Evolutionary conservation across 2,329 filamentous ascomycete genomes (phyloP).

Genomic region (Chalara sp.): DNA sequence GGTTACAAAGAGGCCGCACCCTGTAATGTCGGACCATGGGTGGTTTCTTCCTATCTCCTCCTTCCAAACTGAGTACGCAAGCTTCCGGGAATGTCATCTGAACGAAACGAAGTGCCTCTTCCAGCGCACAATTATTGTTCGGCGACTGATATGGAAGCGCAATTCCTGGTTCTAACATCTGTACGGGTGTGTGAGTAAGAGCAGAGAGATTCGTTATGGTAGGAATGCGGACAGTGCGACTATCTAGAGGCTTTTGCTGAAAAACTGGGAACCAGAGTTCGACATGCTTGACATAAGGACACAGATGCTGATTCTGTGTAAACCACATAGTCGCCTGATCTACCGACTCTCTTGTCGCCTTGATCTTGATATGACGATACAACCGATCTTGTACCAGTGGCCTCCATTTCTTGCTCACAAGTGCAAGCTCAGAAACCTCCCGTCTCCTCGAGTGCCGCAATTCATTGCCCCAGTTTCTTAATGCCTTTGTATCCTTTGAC

Average conservation of each 20-base stretch:
- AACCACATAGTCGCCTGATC: conserved; percentile 57
- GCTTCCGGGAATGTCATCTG: conserved; percentile 47
- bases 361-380: conserved; percentile 70
- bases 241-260: conserved; percentile 30
- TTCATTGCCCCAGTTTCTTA: conserved; percentile 56
- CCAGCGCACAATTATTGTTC: conserved; percentile 60
- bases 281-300: conserved; percentile 61
- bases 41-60: conserved; percentile 70
- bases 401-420: conserved; percentile 59
- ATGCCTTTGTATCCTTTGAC: conserved; percentile 41
- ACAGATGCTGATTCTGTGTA: conserved; percentile 48
- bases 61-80: conserved; percentile 64
- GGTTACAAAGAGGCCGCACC: background rate
- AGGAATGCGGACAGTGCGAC: conserved; percentile 20
- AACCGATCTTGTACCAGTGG: conserved; percentile 63
- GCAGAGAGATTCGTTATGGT: conserved; percentile 18
- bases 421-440: conserved; percentile 58
- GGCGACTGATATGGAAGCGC: conserved; percentile 52
- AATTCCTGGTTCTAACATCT: conserved; percentile 35
- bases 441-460: conserved; percentile 61
- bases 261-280: conserved; percentile 75
- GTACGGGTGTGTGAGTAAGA: conserved; percentile 24
- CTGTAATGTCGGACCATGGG: conserved; percentile 56
- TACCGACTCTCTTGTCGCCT: conserved; percentile 59
- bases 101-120: conserved; percentile 63